Evolutionary conservation across 495 filamentous ascomycete species (phyloP), one percentile per base, ranked within the genome.

Genomic region (Aspergillus nanangensis): DNA sequence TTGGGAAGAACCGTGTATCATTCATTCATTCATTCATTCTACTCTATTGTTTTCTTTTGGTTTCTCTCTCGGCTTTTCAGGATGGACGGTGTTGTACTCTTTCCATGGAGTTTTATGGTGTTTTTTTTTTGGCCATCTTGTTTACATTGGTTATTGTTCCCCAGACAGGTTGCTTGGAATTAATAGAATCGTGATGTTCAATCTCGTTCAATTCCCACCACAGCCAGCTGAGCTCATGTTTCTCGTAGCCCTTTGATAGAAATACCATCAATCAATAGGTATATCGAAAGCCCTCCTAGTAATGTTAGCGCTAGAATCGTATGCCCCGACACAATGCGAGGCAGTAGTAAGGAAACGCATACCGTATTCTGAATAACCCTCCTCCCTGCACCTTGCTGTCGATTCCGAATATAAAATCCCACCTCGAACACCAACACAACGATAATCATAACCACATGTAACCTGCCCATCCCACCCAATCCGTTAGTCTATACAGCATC

Each of bases 371-470:
- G 82, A 9, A 85, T 61, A 1, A 81, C 34, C 20, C 56, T 67
- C 46, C 69, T 67, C 0, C 77, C 75, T 23, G 49, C 52, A 25
- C 45, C 67, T 51, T 82, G 76, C 27, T 58, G 53, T 35, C 62
- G 64, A 63, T 90, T 90, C 22, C 74, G 71, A 11, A 62, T 58
- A 49, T 74, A 79, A 53, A 91, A 89, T 48, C 81, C 77, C 1
- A 74, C 23, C 1, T 84, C 76, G 50, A 89, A 86, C 0, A 62
- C 48, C 3, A 45, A 69, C 1, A 91, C 78, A 25, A 87, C 69
- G 0, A 36, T 63, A 41, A 89, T 82, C 51, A 89, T 82, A 38
- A 87, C 41, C 10, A 85, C 70, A 58, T 89, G 85, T 7, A 82
- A 79, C 2, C 13, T 36, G 9, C 7, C 22, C 31, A 42, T 8